A percentile compares a stretch with the other conserved stretches of the same genome.
These are phyloP conservation scores for Microsporum canis DNA, from an alignment of 2,329 filamentous ascomycete species.

Conservation along the genomic window DNA sequence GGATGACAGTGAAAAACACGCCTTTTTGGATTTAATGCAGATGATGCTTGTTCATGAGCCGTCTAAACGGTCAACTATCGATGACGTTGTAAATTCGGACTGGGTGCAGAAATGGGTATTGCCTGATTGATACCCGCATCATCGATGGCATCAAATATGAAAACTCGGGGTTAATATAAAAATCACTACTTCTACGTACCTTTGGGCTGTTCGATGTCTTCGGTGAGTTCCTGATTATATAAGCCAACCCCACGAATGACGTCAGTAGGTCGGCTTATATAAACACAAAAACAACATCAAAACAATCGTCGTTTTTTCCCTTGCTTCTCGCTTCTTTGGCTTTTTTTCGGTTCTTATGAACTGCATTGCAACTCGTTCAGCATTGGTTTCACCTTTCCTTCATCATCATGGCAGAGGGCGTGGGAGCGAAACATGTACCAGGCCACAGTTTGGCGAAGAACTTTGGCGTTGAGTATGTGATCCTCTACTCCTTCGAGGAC, in stretches of 20 bases:
- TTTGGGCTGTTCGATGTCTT: too few species aligned
- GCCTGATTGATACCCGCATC: too few species aligned
- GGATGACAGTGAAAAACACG: too few species aligned
- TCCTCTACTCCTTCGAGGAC: slow-evolving; percentile 62
- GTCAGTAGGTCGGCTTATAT: background rate
- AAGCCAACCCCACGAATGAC: background rate
- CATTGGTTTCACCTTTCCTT: background rate
- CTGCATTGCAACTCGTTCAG: background rate
- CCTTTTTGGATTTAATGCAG: too few species aligned
- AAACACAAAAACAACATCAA: background rate
- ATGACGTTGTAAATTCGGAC: too few species aligned
- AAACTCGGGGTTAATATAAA: too few species aligned
- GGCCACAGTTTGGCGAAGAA: slow-evolving; percentile 35
- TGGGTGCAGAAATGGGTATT: too few species aligned
- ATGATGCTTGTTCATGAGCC: too few species aligned
- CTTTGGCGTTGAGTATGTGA: slow-evolving; percentile 75
- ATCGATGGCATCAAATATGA: too few species aligned
- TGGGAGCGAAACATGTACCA: background rate
- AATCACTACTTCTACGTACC: too few species aligned
- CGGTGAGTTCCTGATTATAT: background rate
- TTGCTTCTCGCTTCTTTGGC: background rate
- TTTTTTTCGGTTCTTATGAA: background rate
- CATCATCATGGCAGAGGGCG: background rate
- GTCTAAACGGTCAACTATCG: too few species aligned
- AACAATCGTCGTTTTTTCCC: background rate